Conservation (phyloP, 352 stramenopile genomes). For the Pythium sp. region DNA sequence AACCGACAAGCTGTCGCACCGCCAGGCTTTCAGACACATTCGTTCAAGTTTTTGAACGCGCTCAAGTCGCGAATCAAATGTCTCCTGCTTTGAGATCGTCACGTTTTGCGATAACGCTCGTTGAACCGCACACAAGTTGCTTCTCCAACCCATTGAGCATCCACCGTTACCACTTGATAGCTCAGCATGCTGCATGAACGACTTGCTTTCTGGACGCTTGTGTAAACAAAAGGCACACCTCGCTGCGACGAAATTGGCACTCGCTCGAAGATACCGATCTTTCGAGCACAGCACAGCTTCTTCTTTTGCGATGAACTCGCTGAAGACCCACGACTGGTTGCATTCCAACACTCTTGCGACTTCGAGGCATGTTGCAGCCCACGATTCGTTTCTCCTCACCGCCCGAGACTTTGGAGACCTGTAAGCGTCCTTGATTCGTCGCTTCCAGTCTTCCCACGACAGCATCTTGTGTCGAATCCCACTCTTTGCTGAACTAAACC, state of each 20-base stretch:
- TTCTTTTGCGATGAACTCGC: conserved; percentile 24
- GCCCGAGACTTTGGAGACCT: background rate
- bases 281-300: conserved; percentile 25
- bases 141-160: conserved; percentile 11
- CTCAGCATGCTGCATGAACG: conserved; percentile 30
- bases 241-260: conserved; percentile 30
- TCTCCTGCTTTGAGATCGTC: conserved; percentile 30
- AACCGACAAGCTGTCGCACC: conserved; percentile 40
- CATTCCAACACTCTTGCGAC: conserved; percentile 35
- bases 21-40: conserved; percentile 60
- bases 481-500: conserved; percentile 13
- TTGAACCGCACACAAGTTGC: conserved; percentile 36
- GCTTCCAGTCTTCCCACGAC: conserved; percentile 31
- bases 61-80: conserved; percentile 39
- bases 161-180: conserved; percentile 2
- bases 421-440: conserved; percentile 18
- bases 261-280: conserved; percentile 21
- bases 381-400: conserved; percentile 31
- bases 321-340: conserved; percentile 37
- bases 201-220: conserved; percentile 17
- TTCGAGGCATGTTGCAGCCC: conserved; percentile 37
- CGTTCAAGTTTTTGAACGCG: conserved; percentile 58
- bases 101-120: conserved; percentile 32
- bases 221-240: conserved; percentile 23
- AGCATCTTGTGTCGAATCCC: conserved; percentile 12